Evolutionary conservation across 768 basidiomycete species (phyloP).

Genomic region (Podaxis sp.): DNA sequence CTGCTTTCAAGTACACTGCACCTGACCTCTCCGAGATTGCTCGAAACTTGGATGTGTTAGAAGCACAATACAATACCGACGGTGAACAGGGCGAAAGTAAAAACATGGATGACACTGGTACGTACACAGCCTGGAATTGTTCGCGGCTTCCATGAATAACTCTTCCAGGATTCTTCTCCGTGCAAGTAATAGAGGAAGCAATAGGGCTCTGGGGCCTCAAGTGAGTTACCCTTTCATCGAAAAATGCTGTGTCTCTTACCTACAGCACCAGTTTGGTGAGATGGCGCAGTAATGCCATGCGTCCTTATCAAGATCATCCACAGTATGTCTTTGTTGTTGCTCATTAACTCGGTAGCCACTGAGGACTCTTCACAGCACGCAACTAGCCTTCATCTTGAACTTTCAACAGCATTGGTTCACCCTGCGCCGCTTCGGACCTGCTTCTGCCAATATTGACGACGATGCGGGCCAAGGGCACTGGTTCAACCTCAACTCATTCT

Average conservation of each 20-base stretch:
- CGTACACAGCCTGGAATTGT: not conserved
- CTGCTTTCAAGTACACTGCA: conserved; percentile 58
- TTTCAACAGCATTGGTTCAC: conserved; percentile 89
- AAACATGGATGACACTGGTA: conserved; percentile 93
- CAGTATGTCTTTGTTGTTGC: conserved; percentile 47
- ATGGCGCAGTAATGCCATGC: conserved; percentile 85
- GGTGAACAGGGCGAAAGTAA: conserved; percentile 48
- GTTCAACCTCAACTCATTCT: conserved; percentile 86
- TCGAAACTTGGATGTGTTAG: conserved; percentile 59
- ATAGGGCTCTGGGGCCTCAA: conserved; percentile 80
- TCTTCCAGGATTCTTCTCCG: conserved; percentile 78
- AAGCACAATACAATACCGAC: conserved; percentile 45
- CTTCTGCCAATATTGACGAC: conserved; percentile 32
- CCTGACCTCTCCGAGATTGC: conserved; percentile 78
- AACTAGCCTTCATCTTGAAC: conserved; percentile 86
- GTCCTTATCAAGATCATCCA: conserved; percentile 66
- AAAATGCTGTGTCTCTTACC: conserved; percentile 3
- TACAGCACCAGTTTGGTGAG: conserved; percentile 55
- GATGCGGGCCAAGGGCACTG: conserved; percentile 63
- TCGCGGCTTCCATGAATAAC: not conserved
- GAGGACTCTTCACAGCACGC: conserved; percentile 42
- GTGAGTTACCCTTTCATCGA: conserved; percentile 33
- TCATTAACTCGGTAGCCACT: not conserved
- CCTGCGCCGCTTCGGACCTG: conserved; percentile 70
- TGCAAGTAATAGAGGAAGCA: conserved; percentile 85